Evolutionary conservation across 1,139 yeast genomes (phyloP).

Genomic region (Pichia sp.): DNA sequence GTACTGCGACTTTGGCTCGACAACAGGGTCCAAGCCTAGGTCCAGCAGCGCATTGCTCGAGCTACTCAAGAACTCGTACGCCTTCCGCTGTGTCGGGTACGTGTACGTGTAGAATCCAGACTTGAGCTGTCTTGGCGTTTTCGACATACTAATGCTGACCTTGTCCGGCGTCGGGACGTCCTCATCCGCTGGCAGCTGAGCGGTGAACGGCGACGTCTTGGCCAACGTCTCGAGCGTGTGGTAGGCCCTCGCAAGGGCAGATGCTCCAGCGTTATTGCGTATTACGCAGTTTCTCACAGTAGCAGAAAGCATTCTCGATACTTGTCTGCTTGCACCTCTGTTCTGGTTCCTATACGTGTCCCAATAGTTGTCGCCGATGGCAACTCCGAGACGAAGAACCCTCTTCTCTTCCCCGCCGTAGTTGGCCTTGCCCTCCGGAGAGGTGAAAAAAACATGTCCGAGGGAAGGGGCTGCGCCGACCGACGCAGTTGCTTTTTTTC

Average conservation of each 20-base stretch:
- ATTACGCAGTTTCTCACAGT: background rate
- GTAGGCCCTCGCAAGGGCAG: constrained; percentile 10
- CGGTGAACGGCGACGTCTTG: constrained; percentile 50
- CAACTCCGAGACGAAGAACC: no score
- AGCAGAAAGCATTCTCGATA: constrained; percentile 1
- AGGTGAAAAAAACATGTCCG: background rate
- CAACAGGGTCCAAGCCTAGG: constrained; percentile 45
- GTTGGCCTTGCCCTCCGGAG: background rate
- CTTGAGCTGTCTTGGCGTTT: constrained; percentile 45
- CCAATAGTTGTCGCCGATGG: no score
- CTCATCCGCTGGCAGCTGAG: constrained; percentile 54
- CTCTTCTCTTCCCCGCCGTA: background rate
- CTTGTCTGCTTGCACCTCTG: background rate
- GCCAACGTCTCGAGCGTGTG: constrained; percentile 31
- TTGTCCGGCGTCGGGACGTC: constrained; percentile 34
- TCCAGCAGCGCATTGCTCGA: constrained; percentile 61
- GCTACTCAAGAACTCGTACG: constrained; percentile 52
- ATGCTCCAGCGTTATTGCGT: background rate
- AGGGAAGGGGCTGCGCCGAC: background rate
- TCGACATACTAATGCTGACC: constrained; percentile 33
- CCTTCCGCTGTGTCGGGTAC: constrained; percentile 57
- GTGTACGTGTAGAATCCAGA: constrained; percentile 71
- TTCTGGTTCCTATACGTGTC: no score
- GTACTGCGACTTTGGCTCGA: constrained; percentile 34
- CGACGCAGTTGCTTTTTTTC: background rate